Conservation (phyloP, 1,284 basidiomycete species). For the Sporisorium sorghi region DNA sequence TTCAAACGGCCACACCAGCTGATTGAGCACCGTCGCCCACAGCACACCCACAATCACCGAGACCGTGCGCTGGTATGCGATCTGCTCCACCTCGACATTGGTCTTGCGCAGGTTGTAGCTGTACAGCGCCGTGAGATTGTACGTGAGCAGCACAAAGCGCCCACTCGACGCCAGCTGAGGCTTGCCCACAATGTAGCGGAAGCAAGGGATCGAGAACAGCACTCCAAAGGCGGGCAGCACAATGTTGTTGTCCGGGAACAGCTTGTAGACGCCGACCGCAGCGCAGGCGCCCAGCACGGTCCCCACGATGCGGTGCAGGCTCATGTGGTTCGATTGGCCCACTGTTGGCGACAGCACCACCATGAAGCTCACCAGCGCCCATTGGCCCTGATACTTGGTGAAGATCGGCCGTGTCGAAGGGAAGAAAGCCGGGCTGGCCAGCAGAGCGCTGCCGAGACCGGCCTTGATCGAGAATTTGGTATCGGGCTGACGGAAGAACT, state of each 20-base stretch:
- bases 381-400: constrained; percentile 85
- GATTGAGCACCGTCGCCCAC: constrained; percentile 87
- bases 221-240: constrained; percentile 86
- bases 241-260: constrained; percentile 80
- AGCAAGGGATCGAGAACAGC: constrained; percentile 91
- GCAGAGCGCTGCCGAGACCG: constrained; percentile 77
- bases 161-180: constrained; percentile 63
- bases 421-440: constrained; percentile 87
- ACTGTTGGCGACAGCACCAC: constrained; percentile 71
- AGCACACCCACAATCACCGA: constrained; percentile 88
- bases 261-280: constrained; percentile 77
- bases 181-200: constrained; percentile 85
- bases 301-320: constrained; percentile 58
- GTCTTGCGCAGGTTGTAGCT: constrained; percentile 81
- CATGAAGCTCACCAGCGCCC: constrained; percentile 86
- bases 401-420: constrained; percentile 82
- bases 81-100: constrained; percentile 78
- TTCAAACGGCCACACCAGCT: constrained; percentile 94
- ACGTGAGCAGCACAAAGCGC: constrained; percentile 71
- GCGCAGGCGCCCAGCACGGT: constrained; percentile 77
- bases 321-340: constrained; percentile 66
- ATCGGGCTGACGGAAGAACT: constrained; percentile 79
- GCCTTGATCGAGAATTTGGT: constrained; percentile 89
- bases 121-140: constrained; percentile 83
- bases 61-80: constrained; percentile 81